phyloP scores from a whole-genome alignment of 2,329 filamentous ascomycete genomes.

The Pestalotiopsis sp. region DNA sequence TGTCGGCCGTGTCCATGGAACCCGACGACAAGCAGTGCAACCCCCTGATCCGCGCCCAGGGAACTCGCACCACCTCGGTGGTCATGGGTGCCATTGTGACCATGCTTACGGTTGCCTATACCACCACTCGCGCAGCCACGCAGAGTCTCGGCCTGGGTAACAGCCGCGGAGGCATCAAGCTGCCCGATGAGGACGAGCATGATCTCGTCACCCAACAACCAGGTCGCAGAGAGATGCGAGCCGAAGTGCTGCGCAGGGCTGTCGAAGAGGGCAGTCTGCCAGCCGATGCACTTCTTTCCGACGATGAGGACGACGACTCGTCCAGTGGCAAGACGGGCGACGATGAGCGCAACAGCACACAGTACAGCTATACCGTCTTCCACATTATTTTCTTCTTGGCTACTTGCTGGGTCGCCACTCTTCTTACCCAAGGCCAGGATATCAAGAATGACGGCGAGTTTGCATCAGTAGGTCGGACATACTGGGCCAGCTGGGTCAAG shows the following conservation, averaged over 20 bases:
- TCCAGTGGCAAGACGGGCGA: slow-evolving; percentile 69
- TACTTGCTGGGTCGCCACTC: slow-evolving; percentile 91
- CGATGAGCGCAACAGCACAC: slow-evolving; percentile 84
- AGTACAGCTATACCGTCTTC: slow-evolving; percentile 96
- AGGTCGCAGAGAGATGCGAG: slow-evolving; percentile 84
- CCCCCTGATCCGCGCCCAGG: slow-evolving; percentile 81
- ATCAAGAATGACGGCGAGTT: slow-evolving; percentile 78
- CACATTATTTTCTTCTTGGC: slow-evolving; percentile 97
- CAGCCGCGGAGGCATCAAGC: slow-evolving; percentile 58
- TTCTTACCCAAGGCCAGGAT: slow-evolving; percentile 60
- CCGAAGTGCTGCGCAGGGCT: slow-evolving; percentile 85
- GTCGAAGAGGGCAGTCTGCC: slow-evolving; percentile 92
- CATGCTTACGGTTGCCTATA: slow-evolving; percentile 96
- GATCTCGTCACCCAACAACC: slow-evolving; percentile 88
- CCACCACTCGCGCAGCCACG: slow-evolving; percentile 92
- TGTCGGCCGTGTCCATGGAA: slow-evolving; percentile 98
- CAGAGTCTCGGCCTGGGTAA: slow-evolving; percentile 78
- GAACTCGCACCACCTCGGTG: slow-evolving; percentile 86
- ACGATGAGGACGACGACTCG: slow-evolving; percentile 63
- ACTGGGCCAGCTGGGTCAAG: slow-evolving; percentile 99
- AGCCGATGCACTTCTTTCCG: slow-evolving; percentile 82
- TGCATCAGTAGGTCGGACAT: slow-evolving; percentile 89
- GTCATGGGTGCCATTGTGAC: slow-evolving; percentile 93
- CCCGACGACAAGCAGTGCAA: slow-evolving; percentile 94
- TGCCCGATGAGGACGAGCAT: slow-evolving; percentile 77